phyloP scores from a whole-genome alignment of 1,284 basidiomycete species.

The Schizophyllum amplum region DNA sequence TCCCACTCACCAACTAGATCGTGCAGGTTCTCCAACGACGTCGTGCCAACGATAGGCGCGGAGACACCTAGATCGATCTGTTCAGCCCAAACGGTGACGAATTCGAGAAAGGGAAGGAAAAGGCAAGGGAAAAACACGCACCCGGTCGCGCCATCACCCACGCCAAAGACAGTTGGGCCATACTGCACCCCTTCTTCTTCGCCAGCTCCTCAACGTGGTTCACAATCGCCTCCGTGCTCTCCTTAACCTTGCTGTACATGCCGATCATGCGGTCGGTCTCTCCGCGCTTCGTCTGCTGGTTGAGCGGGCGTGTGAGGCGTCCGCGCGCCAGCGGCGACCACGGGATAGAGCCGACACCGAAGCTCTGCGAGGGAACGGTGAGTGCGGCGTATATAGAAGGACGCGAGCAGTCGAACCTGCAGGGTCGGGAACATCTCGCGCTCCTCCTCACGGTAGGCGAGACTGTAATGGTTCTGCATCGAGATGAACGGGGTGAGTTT shows the following conservation, averaged over 20 bases:
- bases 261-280: constrained; percentile 19
- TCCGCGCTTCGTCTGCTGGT: constrained; percentile 17
- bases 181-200: constrained; percentile 38
- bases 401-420: constrained; percentile 24
- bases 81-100: too few relatives aligned
- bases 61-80: constrained; percentile 32
- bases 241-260: neutral
- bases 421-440: constrained; percentile 60
- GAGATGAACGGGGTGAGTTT: constrained; percentile 61
- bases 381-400: neutral
- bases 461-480: constrained; percentile 61
- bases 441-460: constrained; percentile 63
- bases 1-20: constrained; percentile 36
- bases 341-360: constrained; percentile 23
- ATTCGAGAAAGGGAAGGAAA: too few relatives aligned
- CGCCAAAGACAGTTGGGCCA: constrained; percentile 56
- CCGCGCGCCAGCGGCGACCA: constrained; percentile 33
- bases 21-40: constrained; percentile 41
- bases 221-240: neutral
- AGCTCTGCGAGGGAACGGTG: too few relatives aligned
- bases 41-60: constrained; percentile 52
- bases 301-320: constrained; percentile 25
- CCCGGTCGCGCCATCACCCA: constrained; percentile 41
- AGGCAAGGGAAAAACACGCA: constrained; percentile 5
- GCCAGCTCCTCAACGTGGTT: constrained; percentile 43